Base-by-base conservation (phyloP, 139 green algal genomes). In the Pleodorina starrii region DNA sequence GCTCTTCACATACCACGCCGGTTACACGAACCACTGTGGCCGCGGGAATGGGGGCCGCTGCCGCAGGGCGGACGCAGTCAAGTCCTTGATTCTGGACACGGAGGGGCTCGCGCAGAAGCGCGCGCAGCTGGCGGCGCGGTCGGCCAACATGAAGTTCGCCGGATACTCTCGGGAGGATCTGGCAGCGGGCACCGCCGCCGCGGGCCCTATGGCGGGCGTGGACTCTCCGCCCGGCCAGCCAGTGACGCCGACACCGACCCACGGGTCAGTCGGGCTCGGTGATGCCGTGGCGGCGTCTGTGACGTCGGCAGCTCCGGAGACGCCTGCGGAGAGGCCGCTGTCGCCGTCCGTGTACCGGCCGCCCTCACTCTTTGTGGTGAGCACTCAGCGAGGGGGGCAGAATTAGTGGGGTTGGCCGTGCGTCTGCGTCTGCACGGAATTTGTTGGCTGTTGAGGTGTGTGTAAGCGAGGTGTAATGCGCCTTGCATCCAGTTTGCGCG, bases 1-100 rank as follows among this genome's bases (percentile, higher is more conserved):
- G n/a, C n/a, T n/a, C n/a, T n/a, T n/a, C n/a, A n/a, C n/a, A n/a
- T n/a, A n/a, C n/a, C n/a, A n/a, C n/a, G n/a, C n/a, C n/a, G n/a
- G n/a, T n/a, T n/a, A n/a, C n/a, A n/a, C n/a, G n/a, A n/a, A n/a
- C n/a, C n/a, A n/a, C n/a, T n/a, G n/a, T n/a, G n/a, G n/a, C n/a
- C n/a, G n/a, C n/a, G n/a, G n/a, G n/a, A n/a, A n/a, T n/a, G n/a
- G n/a, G n/a, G n/a, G n/a, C n/a, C n/a, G n/a, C 25, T 71, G 27
- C 16, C 40, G 14, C 84, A 95, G 94, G 85, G 91, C 94, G 1
- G 63, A 88, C 63, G 95, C 95, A 43, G 93, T 98, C 29, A 32
- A 78, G 29, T 87, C 92, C 36, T 76, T 96, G 54, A 77, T 97
- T n/a, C 72, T 81, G 17, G 93, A 96, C 80, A 29, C 78, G 9